phyloP scores from a whole-genome alignment of 2,329 filamentous ascomycete species.

The Cladosporium sp. region DNA sequence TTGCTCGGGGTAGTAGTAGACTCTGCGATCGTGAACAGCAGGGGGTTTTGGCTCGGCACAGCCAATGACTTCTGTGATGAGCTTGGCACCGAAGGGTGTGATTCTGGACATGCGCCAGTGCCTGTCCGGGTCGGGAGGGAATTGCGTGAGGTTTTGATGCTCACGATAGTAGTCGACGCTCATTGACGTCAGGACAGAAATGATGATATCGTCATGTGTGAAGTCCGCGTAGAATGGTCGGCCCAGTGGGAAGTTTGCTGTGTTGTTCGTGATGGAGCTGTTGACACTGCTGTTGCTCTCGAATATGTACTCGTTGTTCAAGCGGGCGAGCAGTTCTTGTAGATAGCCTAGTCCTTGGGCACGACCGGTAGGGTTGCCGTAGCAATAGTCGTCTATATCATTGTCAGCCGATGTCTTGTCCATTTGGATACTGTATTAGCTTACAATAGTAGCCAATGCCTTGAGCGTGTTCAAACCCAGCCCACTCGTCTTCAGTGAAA shows the following conservation, averaged over 20 bases:
- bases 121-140: slow-evolving; percentile 46
- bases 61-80: slow-evolving; percentile 58
- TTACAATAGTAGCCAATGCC: slow-evolving; percentile 53
- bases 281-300: slow-evolving; percentile 55
- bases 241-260: slow-evolving; percentile 48
- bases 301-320: slow-evolving; percentile 49
- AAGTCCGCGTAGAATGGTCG: slow-evolving; percentile 56
- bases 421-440: slow-evolving; percentile 39
- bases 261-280: slow-evolving; percentile 50
- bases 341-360: slow-evolving; percentile 57
- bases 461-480: slow-evolving; percentile 54
- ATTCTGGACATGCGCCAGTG: slow-evolving; percentile 53
- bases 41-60: slow-evolving; percentile 46
- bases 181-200: slow-evolving; percentile 53
- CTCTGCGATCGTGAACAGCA: slow-evolving; percentile 41
- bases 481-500: slow-evolving; percentile 58
- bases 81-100: slow-evolving; percentile 56
- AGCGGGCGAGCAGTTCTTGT: slow-evolving; percentile 52
- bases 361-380: slow-evolving; percentile 52
- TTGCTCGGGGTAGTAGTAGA: slow-evolving; percentile 45
- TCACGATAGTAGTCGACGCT: slow-evolving; percentile 57
- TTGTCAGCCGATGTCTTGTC: not conserved
- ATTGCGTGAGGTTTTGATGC: slow-evolving; percentile 45
- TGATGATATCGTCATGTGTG: slow-evolving; percentile 55
- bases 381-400: slow-evolving; percentile 35